A percentile compares a stretch with the other conserved stretches of the same genome.
Evolutionary conservation across 352 stramenopile species (phyloP).

Genomic region (Saprolegnia diclina): DNA sequence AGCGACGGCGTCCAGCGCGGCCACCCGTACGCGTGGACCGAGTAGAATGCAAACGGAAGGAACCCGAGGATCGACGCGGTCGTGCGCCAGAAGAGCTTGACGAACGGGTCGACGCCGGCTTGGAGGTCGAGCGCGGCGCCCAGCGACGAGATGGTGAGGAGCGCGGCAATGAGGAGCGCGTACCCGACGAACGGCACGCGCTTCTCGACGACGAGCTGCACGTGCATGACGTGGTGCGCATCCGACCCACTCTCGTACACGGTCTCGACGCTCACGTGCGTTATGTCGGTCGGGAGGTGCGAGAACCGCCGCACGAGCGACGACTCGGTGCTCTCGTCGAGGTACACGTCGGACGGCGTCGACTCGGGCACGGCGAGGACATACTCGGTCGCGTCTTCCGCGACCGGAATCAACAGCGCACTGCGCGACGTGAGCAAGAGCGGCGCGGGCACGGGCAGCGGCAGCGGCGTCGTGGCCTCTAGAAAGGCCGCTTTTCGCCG

Average conservation of each 20-base stretch:
- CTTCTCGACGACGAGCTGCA: constrained; percentile 68
- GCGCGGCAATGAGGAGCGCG: constrained; percentile 54
- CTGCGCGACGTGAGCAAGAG: constrained; percentile 43
- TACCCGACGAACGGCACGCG: constrained; percentile 76
- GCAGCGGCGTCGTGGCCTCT: constrained; percentile 28
- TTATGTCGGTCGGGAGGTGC: constrained; percentile 61
- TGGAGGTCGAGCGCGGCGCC: constrained; percentile 67
- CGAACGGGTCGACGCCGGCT: constrained; percentile 61
- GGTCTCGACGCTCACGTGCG: constrained; percentile 65
- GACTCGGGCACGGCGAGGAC: constrained; percentile 68
- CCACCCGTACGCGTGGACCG: constrained; percentile 48
- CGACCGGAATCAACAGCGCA: constrained; percentile 57
- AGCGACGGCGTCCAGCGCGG: constrained; percentile 46
- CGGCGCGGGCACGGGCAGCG: constrained; percentile 25
- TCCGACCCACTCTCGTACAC: constrained; percentile 46
- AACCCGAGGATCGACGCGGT: constrained; percentile 68
- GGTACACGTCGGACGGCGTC: constrained; percentile 45
- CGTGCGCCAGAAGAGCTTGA: constrained; percentile 81
- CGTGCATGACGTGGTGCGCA: constrained; percentile 49
- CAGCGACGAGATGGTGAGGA: constrained; percentile 73
- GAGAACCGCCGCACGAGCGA: constrained; percentile 51
- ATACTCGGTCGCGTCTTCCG: constrained; percentile 48
- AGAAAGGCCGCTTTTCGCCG: constrained; percentile 36
- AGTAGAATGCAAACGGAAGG: constrained; percentile 46
- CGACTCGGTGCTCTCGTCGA: not conserved